Evolutionary conservation across 306 rosid species (phyloP).

Genomic region (Vicia faba): DNA sequence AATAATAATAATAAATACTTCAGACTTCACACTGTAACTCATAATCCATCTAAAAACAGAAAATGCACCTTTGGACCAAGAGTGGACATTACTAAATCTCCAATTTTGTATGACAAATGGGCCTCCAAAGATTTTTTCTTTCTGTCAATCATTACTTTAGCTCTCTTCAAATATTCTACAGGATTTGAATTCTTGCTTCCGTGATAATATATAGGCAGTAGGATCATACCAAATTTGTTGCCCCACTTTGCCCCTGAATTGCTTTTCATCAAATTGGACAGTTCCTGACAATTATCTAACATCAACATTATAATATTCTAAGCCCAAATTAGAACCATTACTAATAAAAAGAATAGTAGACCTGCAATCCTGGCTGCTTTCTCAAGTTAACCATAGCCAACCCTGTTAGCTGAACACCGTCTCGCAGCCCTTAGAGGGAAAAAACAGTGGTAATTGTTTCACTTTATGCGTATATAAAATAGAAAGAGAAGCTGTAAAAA

Average conservation of each 20-base stretch:
- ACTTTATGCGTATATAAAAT: neutral
- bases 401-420: slow-evolving; percentile 84
- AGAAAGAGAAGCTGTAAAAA: neutral
- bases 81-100: slow-evolving; percentile 52
- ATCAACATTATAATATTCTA: neutral
- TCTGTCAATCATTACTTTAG: slow-evolving; percentile 69
- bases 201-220: slow-evolving; percentile 67
- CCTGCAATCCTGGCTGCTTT: slow-evolving; percentile 75
- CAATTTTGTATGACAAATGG: slow-evolving; percentile 57
- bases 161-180: slow-evolving; percentile 60
- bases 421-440: slow-evolving; percentile 52
- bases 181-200: slow-evolving; percentile 48
- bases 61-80: slow-evolving; percentile 73
- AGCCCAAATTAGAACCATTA: slow-evolving; percentile 4
- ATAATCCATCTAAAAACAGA: neutral
- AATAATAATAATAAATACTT: neutral
- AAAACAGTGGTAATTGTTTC: neutral
- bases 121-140: slow-evolving; percentile 75
- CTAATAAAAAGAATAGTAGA: slow-evolving; percentile 15
- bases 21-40: neutral
- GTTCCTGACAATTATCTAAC: slow-evolving; percentile 52
- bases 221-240: slow-evolving; percentile 70
- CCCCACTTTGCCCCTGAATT: slow-evolving; percentile 77
- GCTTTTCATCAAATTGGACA: slow-evolving; percentile 62
- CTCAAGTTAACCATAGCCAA: slow-evolving; percentile 80